Conservation (phyloP, 805 yeast species). For the Yarrowia hollandica region DNA sequence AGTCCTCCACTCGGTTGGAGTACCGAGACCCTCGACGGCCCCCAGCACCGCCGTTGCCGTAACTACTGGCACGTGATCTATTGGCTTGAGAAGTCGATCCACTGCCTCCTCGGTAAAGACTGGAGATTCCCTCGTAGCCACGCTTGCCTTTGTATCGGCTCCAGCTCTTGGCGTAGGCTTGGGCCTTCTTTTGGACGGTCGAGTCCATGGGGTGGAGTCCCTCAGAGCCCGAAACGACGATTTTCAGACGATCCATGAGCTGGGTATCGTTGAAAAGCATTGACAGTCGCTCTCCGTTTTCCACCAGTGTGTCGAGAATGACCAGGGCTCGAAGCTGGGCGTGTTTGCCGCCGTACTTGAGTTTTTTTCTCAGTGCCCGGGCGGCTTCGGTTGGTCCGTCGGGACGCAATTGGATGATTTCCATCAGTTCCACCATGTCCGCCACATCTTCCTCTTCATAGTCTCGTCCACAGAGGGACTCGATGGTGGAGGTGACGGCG, state of each 20-base stretch:
- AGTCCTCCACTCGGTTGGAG: conserved; percentile 22
- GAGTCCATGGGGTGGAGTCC: conserved; percentile 36
- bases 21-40: background rate
- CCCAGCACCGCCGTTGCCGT: background rate
- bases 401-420: conserved; percentile 49
- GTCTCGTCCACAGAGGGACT: conserved; percentile 41
- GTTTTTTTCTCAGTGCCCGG: conserved; percentile 79
- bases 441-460: conserved; percentile 45
- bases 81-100: background rate
- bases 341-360: conserved; percentile 73
- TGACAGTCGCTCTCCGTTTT: conserved; percentile 48
- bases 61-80: conserved; percentile 1
- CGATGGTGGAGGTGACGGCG: conserved; percentile 46
- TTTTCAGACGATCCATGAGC: conserved; percentile 61
- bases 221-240: conserved; percentile 48
- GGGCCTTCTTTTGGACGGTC: conserved; percentile 51
- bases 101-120: background rate
- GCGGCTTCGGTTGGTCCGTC: conserved; percentile 75
- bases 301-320: conserved; percentile 59
- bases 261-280: conserved; percentile 65
- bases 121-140: conserved; percentile 14
- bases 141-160: conserved; percentile 35
- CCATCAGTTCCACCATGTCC: conserved; percentile 59
- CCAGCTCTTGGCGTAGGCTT: conserved; percentile 67
- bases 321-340: conserved; percentile 71